Base-by-base conservation (phyloP, 2,329 filamentous ascomycete species). In the Clonostachys rosea region DNA sequence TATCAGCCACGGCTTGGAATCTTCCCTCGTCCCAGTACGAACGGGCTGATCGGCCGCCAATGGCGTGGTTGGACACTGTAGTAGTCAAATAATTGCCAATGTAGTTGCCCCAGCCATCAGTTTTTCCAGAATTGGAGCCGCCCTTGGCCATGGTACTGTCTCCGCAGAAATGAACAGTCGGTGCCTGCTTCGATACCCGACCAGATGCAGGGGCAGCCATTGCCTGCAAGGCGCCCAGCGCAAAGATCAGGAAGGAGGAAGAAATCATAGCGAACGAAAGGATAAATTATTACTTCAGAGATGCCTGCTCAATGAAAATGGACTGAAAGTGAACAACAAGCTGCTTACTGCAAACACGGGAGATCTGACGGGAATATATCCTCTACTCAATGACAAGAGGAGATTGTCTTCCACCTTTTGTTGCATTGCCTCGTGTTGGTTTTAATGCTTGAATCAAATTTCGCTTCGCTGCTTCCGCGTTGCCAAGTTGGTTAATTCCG, bases 1-100 rank as follows among this genome's bases (percentile, higher is more conserved):
- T 56, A 33, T 71, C 63, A 42, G 76, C 74, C 45, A 88, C 76
- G 1, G 69, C 70, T 14, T 72, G 63, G 66, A 88, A 89, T 14
- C 80, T 79, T 8, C 78, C 80, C 64, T 89, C 84, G 43, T 80
- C 75, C 2, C 77, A 84, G 65, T 75, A 89, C 17, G 81, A 86
- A 42, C 84, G 76, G 2, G 84, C 83, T 24, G 78, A 83, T 43
- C 84, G 79, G 17, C 86, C 86, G 8, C 73, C 83, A 16, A 86
- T 75, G 33, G 86, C 85, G 46, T 78, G 69, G 70, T 89, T 89
- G 6, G 86, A 75, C 0, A 68, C 62, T 14, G 59, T 59, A 10
- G 55, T 46, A 13, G 55, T 52, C 11, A 70, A 65, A 48, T 72
- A 78, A 56, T 78, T 73, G 43, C 71, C 67, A 13, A 87, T 68